Conservation (phyloP, 495 filamentous ascomycete species). For the Achaetomiella virescens region DNA sequence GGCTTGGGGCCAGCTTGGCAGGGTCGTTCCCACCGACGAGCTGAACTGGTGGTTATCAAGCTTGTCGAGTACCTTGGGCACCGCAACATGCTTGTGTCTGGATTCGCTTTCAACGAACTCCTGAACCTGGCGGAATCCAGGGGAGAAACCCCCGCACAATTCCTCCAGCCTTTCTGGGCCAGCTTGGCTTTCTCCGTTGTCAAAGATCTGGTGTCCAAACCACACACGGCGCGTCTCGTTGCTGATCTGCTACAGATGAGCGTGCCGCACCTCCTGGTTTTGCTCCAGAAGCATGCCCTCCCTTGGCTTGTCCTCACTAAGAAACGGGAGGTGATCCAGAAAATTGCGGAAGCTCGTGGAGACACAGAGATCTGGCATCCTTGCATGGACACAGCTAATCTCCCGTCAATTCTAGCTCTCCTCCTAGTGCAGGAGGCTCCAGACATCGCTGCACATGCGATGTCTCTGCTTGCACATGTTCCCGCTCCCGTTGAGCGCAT, state of each 20-base stretch:
- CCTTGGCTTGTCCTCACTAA: conserved; percentile 78
- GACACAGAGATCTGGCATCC: conserved; percentile 37
- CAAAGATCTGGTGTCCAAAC: conserved; percentile 70
- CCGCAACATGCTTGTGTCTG: conserved; percentile 69
- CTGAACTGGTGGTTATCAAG: conserved; percentile 77
- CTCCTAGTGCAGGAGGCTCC: conserved; percentile 65
- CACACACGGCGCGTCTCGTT: conserved; percentile 73
- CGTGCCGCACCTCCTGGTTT: conserved; percentile 63
- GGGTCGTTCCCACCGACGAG: conserved; percentile 58
- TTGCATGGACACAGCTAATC: conserved; percentile 55
- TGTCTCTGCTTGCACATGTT: conserved; percentile 58
- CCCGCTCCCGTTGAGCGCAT: conserved; percentile 61
- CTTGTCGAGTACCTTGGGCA: conserved; percentile 84
- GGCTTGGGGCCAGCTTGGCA: conserved; percentile 75
- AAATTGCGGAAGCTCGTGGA: conserved; percentile 68
- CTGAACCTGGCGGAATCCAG: conserved; percentile 58
- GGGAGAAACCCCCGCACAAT: conserved; percentile 50
- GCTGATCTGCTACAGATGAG: conserved; percentile 72
- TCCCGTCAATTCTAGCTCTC: conserved; percentile 71
- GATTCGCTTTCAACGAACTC: conserved; percentile 68
- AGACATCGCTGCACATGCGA: conserved; percentile 61
- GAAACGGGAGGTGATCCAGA: conserved; percentile 69
- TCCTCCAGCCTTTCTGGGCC: conserved; percentile 83
- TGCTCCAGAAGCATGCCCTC: conserved; percentile 73
- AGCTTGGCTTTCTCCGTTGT: conserved; percentile 72